Evolutionary conservation across 257 asterid genomes (phyloP), one percentile per base, ranked within the genome.

Genomic region (Nicotiana otophora): DNA sequence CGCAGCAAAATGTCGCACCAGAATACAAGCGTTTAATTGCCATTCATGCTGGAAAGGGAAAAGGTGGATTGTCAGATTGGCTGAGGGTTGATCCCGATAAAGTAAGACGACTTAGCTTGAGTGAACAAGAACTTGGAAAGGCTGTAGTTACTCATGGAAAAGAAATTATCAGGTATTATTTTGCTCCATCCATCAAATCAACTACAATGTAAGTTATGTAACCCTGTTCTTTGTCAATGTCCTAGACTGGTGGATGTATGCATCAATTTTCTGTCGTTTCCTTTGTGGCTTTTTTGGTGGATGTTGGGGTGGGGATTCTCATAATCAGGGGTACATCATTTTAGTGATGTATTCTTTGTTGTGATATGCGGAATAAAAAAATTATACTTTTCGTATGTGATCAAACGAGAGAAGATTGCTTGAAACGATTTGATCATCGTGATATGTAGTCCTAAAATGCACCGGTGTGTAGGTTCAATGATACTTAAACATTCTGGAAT

Each of bases 21-120:
- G 96, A 90, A 58, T 94, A 94, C 63, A 93, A 84, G 81, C 90
- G 90, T 30, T 84, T 94, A 54, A 94, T 93, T 60, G 93, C 94
- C 53, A 90, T 93, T 83, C 94, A 86, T 69, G 97, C 97, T 69
- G 95, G 95, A 63, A 93, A 90, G 89, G 93, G 90, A 17, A 91
- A 91, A 78, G 93, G 95, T 54, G 91, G 90, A 67, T 84, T 90
- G 84, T 84, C 83, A 33, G 92, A 89, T 62, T 90, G 91, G 92
- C 84, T 93, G 82, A 87, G 67, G 81, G 81, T 84, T 77, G 94
- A 90, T 81, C 89, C 86, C 81, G 78, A 82, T 77, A 87, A 89
- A 85, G 97, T 87, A 61, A 90, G 92, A 76, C 93, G 98, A 60
- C 91, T 93, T 88, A 93, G 97, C 88, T 92, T 93, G 81, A 92